Evolutionary conservation across 2,329 filamentous ascomycete genomes (phyloP).

Genomic region (Hyphodiscus sp.): DNA sequence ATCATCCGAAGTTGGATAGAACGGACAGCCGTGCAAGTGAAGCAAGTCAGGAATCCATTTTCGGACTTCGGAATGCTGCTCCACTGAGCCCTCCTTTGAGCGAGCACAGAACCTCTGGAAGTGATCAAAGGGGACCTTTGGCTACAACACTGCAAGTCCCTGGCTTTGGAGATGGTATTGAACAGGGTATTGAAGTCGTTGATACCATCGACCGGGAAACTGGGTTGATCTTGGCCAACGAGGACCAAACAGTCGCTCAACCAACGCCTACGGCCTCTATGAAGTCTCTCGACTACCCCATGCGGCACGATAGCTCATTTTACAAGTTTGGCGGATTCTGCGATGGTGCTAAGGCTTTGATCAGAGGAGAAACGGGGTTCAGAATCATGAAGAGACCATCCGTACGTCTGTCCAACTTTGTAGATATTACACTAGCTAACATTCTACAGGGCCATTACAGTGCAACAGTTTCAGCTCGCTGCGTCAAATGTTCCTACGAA

Average conservation of each 20-base stretch:
- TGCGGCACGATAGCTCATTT: conserved; percentile 27
- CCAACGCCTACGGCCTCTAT: conserved; percentile 16
- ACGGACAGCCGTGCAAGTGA: conserved; percentile 7
- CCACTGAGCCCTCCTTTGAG: conserved; percentile 18
- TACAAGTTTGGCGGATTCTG: conserved; percentile 29
- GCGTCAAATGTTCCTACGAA: conserved; percentile 28
- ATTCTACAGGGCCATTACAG: conserved; percentile 25
- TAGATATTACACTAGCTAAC: conserved; percentile 13
- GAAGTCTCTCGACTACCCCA: conserved; percentile 23
- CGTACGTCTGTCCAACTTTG: conserved; percentile 14
- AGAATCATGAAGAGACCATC: conserved; percentile 27
- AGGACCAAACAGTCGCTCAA: background rate
- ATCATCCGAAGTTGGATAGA: background rate
- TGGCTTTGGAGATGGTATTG: conserved; percentile 19
- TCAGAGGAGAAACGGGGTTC: conserved; percentile 25
- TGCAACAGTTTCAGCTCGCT: conserved; percentile 24
- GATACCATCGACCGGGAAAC: conserved; percentile 14
- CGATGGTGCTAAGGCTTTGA: conserved; percentile 23
- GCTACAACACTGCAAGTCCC: conserved; percentile 19
- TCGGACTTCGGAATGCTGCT: conserved; percentile 13
- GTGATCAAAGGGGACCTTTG: conserved; percentile 8
- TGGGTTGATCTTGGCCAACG: conserved; percentile 8
- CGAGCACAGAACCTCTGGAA: conserved; percentile 11
- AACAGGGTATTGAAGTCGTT: conserved; percentile 23
- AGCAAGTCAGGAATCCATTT: conserved; percentile 21